Percentiles rank a stretch among this genome's conserved stretches.
phyloP scores from a whole-genome alignment of 495 filamentous ascomycete species.

The Tuber microsphaerosporum region DNA sequence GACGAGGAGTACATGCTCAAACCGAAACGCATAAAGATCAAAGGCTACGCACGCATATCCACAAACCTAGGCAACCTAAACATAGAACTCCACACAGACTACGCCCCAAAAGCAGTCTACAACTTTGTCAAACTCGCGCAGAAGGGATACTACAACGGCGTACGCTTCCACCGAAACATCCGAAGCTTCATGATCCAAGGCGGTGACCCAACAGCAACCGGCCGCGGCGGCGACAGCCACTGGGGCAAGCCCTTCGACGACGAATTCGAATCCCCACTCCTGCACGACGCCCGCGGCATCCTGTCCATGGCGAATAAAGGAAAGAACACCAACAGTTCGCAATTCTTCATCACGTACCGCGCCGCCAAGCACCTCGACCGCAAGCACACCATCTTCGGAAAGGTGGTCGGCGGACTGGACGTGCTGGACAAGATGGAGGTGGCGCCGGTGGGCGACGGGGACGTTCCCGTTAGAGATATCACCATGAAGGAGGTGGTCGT shows the following conservation, averaged over 20 bases:
- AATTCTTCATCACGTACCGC: constrained; percentile 93
- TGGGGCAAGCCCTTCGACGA: constrained; percentile 91
- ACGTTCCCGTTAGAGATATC: constrained; percentile 67
- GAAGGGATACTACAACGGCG: constrained; percentile 76
- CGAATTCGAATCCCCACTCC: constrained; percentile 81
- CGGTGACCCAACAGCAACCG: constrained; percentile 86
- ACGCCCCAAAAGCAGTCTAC: constrained; percentile 87
- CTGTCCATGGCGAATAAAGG: constrained; percentile 97
- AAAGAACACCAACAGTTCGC: constrained; percentile 88
- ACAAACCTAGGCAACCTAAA: constrained; percentile 78
- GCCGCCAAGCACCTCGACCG: constrained; percentile 74
- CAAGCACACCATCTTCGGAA: constrained; percentile 94
- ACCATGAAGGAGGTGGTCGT: constrained; percentile 74
- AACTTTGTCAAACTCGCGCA: constrained; percentile 88
- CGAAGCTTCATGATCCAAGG: constrained; percentile 97
- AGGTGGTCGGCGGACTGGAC: constrained; percentile 69
- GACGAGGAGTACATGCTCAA: constrained; percentile 96
- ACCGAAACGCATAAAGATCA: constrained; percentile 74
- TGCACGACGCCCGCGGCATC: constrained; percentile 70
- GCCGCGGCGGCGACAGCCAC: constrained; percentile 73
- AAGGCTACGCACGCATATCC: constrained; percentile 81
- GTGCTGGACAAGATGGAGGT: constrained; percentile 67
- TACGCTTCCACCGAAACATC: constrained; percentile 87
- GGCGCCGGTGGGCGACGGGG: constrained; percentile 58
- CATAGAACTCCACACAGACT: constrained; percentile 83